Evolutionary conservation across 2,329 filamentous ascomycete species (phyloP).

Genomic region (Fusarium sp.): DNA sequence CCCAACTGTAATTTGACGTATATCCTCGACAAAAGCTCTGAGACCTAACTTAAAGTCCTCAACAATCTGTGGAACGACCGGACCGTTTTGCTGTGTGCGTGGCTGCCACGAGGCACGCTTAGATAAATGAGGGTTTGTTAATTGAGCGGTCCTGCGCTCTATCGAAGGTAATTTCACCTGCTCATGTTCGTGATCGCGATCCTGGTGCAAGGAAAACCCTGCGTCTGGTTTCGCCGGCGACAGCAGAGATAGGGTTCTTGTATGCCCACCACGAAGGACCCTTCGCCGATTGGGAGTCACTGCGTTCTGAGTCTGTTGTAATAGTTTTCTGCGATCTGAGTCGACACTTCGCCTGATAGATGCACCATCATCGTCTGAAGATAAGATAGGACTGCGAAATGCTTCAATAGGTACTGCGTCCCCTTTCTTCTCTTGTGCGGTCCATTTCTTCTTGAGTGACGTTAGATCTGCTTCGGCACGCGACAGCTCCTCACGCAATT

Average conservation of each 20-base stretch:
- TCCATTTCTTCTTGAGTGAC: constrained; percentile 86
- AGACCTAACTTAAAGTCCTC: constrained; percentile 90
- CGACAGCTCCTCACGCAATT: constrained; percentile 89
- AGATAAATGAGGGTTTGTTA: constrained; percentile 56
- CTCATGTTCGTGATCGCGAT: constrained; percentile 47
- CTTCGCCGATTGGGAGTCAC: constrained; percentile 64
- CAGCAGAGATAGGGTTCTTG: constrained; percentile 80
- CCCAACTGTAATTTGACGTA: constrained; percentile 94
- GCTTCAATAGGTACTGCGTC: constrained; percentile 70
- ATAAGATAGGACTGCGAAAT: constrained; percentile 56
- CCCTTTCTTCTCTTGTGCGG: constrained; percentile 80
- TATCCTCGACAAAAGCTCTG: constrained; percentile 95
- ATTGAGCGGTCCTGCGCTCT: constrained; percentile 52
- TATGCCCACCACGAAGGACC: constrained; percentile 76
- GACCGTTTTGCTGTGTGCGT: constrained; percentile 58
- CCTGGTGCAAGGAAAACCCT: constrained; percentile 60
- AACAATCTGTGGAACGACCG: constrained; percentile 79
- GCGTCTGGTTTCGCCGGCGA: constrained; percentile 71
- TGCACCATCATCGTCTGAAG: constrained; percentile 50
- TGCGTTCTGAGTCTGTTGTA: constrained; percentile 63
- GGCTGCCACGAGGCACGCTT: constrained; percentile 73
- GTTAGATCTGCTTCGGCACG: constrained; percentile 83
- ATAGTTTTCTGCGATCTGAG: constrained; percentile 77
- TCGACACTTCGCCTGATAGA: constrained; percentile 65
- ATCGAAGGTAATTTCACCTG: constrained; percentile 45